Evolutionary conservation across 164 flowering plant species (phyloP).

Genomic region (Stephania japonica): DNA sequence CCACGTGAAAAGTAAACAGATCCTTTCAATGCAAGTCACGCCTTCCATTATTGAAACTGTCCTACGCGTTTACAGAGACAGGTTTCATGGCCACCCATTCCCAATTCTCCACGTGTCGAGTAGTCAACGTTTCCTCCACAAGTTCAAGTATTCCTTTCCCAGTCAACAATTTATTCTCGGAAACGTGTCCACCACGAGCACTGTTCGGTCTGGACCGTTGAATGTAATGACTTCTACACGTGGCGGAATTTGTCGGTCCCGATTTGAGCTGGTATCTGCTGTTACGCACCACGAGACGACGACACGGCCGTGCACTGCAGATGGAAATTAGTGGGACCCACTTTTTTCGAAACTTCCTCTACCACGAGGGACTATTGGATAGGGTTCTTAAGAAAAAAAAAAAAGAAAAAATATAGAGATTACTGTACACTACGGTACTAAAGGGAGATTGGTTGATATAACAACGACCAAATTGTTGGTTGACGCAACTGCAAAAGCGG

Average conservation of each 20-base stretch:
- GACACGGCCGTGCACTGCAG: neutral
- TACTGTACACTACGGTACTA: no score
- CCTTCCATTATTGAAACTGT: neutral
- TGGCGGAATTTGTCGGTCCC: neutral
- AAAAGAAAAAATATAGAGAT: no score
- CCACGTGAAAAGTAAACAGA: neutral
- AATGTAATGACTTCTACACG: neutral
- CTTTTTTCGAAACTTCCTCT: neutral
- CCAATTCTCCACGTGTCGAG: neutral
- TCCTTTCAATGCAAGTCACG: neutral
- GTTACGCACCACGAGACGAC: neutral
- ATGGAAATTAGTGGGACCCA: neutral
- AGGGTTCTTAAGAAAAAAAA: no score
- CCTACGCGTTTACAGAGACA: neutral
- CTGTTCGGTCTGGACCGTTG: neutral
- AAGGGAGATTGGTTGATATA: no score
- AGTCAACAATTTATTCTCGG: neutral
- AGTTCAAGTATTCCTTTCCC: neutral
- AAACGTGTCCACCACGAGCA: neutral
- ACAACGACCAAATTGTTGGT: no score
- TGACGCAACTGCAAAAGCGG: no score
- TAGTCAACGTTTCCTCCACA: neutral
- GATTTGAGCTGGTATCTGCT: neutral
- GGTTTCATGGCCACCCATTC: neutral
- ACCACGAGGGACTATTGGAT: neutral